Base-by-base conservation (phyloP, 139 green algal genomes). In the Micractinium sp. region DNA sequence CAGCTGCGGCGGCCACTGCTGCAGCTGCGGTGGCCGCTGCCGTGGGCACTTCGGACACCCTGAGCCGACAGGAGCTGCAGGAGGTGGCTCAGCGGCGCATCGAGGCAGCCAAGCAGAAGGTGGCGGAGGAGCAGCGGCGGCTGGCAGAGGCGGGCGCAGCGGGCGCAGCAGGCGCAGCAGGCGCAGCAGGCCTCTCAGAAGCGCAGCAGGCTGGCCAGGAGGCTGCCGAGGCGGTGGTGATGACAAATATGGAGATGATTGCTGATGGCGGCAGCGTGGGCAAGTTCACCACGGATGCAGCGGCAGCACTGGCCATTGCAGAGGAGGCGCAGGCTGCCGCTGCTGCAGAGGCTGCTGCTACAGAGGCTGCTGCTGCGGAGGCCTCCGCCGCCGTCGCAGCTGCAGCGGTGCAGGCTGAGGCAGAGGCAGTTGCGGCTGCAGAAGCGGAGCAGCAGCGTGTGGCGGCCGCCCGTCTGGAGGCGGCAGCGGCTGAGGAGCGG, bases 221-320 rank as follows among this genome's bases (percentile, higher is more conserved):
- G 25, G 82, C 9, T 19, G 82, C 67, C 19, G 66, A 87, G 63
- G 38, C 66, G 15, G 67, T 63, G 31, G 82, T 31, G 25, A 1
- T 80, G 29, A 36, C 47, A 4, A 63, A 79, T 22, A 9, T 82
- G 31, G 69, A 81, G 41, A 69, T 33, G 7, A 82, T 67, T 88
- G 71, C 71, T 27, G 85, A 88, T 35, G 71, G 47, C 41, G 71
- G 85, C 82, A 87, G 82, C 71, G 47, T 79, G 5, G 63, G 36
- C 63, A 78, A 79, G 63, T 41, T 87, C 20, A 79, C 82, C 36
- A 80, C 82, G 5, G 82, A 87, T 75, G 66, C 82, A 36, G 85
- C 85, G 0, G 85, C 85, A 35, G 85, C 85, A 0, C 36, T 29
- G 82, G 82, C 82, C 25, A 29, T 87, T 3, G 66, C 82, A 29